Conservation (phyloP, 2,329 filamentous ascomycete species). For the Claviceps cyperi region DNA sequence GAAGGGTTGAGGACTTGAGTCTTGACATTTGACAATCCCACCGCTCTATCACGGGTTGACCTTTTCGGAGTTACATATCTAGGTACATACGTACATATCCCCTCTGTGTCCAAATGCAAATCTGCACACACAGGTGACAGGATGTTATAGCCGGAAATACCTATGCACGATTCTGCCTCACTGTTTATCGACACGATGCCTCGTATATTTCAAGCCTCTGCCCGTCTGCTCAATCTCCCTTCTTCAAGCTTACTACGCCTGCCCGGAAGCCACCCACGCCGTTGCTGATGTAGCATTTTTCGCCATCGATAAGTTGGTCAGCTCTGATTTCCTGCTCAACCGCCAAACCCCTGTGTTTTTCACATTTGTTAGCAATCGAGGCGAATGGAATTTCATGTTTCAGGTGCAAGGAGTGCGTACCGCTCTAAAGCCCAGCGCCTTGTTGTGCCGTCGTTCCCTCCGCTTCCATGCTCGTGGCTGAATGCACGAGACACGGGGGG, state of each 20-base stretch:
- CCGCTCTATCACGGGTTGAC: no score
- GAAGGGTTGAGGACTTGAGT: no score
- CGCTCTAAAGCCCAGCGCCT: slow-evolving; percentile 68
- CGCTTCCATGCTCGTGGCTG: slow-evolving; percentile 33
- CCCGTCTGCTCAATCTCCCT: neutral
- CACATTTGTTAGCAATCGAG: neutral
- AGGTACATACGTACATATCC: no score
- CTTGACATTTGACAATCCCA: no score
- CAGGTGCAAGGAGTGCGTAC: slow-evolving; percentile 20
- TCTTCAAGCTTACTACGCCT: slow-evolving; percentile 24
- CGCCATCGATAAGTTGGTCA: slow-evolving; percentile 50
- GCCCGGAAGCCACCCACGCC: slow-evolving; percentile 65
- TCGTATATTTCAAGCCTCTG: neutral
- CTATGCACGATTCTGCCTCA: no score
- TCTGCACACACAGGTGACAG: no score
- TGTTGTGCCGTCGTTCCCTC: slow-evolving; percentile 72
- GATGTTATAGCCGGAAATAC: no score
- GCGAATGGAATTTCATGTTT: neutral
- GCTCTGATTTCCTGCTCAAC: slow-evolving; percentile 48
- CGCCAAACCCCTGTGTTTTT: slow-evolving; percentile 36
- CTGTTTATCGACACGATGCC: neutral
- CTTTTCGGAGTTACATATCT: no score
- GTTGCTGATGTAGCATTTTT: slow-evolving; percentile 81
- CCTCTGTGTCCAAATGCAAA: no score
- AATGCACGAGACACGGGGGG: slow-evolving; percentile 43